These are phyloP conservation scores for Hypoxylon trugodes DNA, from an alignment of 495 filamentous ascomycete genomes.

Conservation along the genomic window DNA sequence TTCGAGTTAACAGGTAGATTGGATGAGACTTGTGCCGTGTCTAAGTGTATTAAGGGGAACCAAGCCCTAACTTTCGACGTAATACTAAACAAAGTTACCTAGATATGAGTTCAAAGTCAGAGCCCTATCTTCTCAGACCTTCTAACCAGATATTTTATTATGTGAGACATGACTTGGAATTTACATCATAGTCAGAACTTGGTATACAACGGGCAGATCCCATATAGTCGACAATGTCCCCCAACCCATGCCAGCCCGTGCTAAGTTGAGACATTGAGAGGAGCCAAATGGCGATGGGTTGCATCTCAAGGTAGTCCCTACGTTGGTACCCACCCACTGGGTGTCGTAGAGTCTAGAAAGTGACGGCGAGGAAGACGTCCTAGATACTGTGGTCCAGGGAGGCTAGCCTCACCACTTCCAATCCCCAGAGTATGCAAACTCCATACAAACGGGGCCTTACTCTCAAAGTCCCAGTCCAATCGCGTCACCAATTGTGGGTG, in stretches of 20 bases:
- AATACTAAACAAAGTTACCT: not conserved
- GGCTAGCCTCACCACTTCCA: not conserved
- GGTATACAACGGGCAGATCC: too few relatives aligned
- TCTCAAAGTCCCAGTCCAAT: too few relatives aligned
- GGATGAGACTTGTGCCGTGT: too few relatives aligned
- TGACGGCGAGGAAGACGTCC: too few relatives aligned
- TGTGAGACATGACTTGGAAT: conserved; percentile 2
- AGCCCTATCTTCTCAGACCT: too few relatives aligned
- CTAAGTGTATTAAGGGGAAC: too few relatives aligned
- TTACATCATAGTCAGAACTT: not conserved
- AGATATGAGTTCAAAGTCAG: not conserved
- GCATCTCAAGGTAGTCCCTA: not conserved
- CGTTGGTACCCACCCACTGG: not conserved
- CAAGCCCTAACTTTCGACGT: too few relatives aligned
- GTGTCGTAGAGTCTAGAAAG: not conserved
- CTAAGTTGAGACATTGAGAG: too few relatives aligned
- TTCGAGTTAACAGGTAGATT: too few relatives aligned
- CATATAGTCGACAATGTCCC: too few relatives aligned
- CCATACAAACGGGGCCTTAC: not conserved
- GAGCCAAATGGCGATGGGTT: too few relatives aligned
- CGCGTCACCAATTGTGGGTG: conserved; percentile 9
- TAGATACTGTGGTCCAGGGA: not conserved
- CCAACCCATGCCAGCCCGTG: too few relatives aligned
- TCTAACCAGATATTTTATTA: not conserved
- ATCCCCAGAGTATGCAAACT: not conserved